Evolutionary conservation across 2,329 filamentous ascomycete species (phyloP), one percentile per base, ranked within the genome.

Genomic region (Penicillium italicum): DNA sequence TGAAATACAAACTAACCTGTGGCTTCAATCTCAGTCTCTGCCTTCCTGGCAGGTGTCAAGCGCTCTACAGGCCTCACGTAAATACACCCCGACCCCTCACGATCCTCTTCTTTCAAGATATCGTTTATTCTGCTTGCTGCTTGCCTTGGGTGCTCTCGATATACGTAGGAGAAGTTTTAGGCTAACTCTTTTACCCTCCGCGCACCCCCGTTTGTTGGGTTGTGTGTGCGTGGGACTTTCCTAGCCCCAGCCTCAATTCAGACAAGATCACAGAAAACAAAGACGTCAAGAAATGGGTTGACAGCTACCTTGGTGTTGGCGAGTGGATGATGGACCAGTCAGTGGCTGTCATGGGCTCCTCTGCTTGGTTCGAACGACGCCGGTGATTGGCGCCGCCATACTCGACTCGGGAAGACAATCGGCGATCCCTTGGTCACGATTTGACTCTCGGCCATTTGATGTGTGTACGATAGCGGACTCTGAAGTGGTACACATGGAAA

Each of bases 281-380:
- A 73, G 88, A 92, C 60, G 76, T 94, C 65, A 87, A 88, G 72
- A 87, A 86, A 69, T 97, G 92, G 91, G 85, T 97, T 64, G 88
- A 93, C 70, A 93, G 88, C 73, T 97, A 97, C 74, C 85, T 97
- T 41, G 91, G 91, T 60, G 87, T 97, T 18, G 94, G 94, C 66
- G 94, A 99, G 79, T 96, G 91, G 85, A 89, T 97, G 62, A 96
- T 99, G 91, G 94, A 99, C 75, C 89, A 95, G 79, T 95, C 91
- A 30, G 91, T 97, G 31, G 92, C 92, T 38, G 84, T 97, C 55
- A 90, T 96, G 72, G 89, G 91, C 40, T 87, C 89, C 46, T 95
- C 90, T 71, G 84, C 87, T 57, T 99, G 86, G 77, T 99, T 99
- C 73, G 92, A 97, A 79, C 85, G 94, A 70, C 92, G 85, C 74